A percentile compares a stretch with the other conserved stretches of the same genome.
Conservation (phyloP, 768 basidiomycete species). For the Tylopilus subfusipes region DNA sequence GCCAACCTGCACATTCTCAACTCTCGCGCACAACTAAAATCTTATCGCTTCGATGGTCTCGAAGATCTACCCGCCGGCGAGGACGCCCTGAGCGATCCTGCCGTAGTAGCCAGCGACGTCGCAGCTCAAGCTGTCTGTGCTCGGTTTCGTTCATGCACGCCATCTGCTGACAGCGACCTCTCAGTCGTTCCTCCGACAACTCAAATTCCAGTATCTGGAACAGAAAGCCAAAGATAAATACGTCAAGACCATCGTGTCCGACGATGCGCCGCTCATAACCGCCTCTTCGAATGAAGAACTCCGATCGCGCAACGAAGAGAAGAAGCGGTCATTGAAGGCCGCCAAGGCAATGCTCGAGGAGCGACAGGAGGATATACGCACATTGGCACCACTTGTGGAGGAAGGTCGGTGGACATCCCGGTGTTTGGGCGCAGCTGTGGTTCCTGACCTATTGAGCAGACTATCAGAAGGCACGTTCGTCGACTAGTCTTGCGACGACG, state of each 20-base stretch:
- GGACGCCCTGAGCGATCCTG: conserved; percentile 46
- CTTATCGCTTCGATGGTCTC: conserved; percentile 28
- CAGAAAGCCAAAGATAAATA: conserved; percentile 91
- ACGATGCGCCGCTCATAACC: conserved; percentile 78
- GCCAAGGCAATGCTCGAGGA: conserved; percentile 62
- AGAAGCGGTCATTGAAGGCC: conserved; percentile 64
- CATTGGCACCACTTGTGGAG: conserved; percentile 65
- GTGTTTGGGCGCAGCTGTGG: too few species aligned
- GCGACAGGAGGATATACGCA: conserved; percentile 58
- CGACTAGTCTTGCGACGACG: conserved; percentile 50
- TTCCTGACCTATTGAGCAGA: conserved; percentile 38
- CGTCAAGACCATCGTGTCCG: conserved; percentile 80
- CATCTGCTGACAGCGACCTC: conserved; percentile 1
- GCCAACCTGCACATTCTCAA: conserved; percentile 23
- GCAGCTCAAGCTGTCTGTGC: conserved; percentile 55
- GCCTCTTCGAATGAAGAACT: conserved; percentile 76
- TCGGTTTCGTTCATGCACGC: not conserved
- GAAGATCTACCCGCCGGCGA: conserved; percentile 26
- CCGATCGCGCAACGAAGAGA: conserved; percentile 55
- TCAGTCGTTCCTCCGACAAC: conserved; percentile 70
- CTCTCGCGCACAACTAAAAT: conserved; percentile 21
- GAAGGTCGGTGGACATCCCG: conserved; percentile 42
- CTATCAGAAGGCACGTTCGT: conserved; percentile 51
- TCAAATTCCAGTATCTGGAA: conserved; percentile 88
- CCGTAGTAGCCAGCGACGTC: conserved; percentile 55